Evolutionary conservation across 495 filamentous ascomycete genomes (phyloP).

Genomic region (Rhypophila decipiens): DNA sequence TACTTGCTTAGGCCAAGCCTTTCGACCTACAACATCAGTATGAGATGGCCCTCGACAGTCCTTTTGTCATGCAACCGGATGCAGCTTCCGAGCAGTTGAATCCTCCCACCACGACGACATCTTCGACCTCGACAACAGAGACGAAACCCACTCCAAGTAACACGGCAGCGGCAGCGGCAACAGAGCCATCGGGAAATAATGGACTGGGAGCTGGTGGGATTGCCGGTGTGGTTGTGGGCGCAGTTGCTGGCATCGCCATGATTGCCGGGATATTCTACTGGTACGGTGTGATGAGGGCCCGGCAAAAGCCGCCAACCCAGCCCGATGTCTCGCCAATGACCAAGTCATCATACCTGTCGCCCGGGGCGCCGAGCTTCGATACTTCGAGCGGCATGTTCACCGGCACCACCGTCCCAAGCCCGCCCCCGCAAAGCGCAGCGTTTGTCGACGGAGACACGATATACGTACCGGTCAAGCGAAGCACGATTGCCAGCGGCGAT

Average conservation of each 20-base stretch:
- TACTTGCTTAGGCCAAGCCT: too few species aligned
- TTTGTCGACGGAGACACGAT: neutral
- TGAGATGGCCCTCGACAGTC: neutral
- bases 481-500: neutral
- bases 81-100: neutral
- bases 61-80: neutral
- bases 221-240: neutral
- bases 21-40: neutral
- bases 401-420: neutral
- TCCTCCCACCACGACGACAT: neutral
- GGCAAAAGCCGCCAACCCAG: constrained; percentile 1
- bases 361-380: neutral
- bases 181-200: neutral
- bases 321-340: constrained; percentile 12
- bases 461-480: neutral
- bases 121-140: neutral
- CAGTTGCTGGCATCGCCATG: neutral
- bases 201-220: neutral
- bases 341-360: constrained; percentile 3
- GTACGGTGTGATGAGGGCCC: neutral
- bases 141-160: neutral
- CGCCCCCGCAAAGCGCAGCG: neutral
- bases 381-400: neutral
- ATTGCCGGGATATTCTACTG: neutral
- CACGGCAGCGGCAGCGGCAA: neutral